Evolutionary conservation across 1,284 basidiomycete genomes (phyloP).

Genomic region (Cutaneotrichosporon dermatis): DNA sequence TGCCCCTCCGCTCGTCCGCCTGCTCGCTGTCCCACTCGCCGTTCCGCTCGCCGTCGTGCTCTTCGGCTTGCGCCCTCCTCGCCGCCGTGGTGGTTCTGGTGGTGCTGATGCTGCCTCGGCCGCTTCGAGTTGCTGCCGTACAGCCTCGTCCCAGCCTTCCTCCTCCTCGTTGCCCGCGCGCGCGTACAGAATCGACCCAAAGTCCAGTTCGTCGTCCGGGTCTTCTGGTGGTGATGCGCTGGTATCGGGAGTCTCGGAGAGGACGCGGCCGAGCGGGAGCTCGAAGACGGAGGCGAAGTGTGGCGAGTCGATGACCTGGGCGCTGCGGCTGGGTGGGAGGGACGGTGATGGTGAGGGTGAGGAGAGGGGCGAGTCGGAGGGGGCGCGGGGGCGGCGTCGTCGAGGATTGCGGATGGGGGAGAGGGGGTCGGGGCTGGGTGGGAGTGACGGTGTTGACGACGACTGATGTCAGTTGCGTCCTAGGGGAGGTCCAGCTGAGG

Average conservation of each 20-base stretch:
- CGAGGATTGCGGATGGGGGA: constrained; percentile 15
- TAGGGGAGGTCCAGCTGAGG: no score
- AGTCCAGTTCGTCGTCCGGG: constrained; percentile 3
- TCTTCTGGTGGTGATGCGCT: background rate
- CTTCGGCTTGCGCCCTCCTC: background rate
- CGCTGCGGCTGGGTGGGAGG: constrained; percentile 7
- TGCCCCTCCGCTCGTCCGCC: background rate
- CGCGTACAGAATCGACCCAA: constrained; percentile 6
- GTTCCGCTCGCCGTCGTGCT: background rate
- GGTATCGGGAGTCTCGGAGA: background rate
- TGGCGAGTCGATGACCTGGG: constrained; percentile 15
- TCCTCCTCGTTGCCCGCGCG: constrained; percentile 9
- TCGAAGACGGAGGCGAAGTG: constrained; percentile 19
- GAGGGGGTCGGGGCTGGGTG: constrained; percentile 14
- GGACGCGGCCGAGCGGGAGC: constrained; percentile 7
- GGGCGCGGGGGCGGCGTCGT: constrained; percentile 15
- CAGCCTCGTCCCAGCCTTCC: constrained; percentile 13
- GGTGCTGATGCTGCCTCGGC: background rate
- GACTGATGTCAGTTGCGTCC: constrained; percentile 8
- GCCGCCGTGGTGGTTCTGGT: background rate
- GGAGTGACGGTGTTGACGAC: constrained; percentile 20
- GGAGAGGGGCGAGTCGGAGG: constrained; percentile 13
- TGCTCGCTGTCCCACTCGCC: background rate
- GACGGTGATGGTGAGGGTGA: constrained; percentile 9
- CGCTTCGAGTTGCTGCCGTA: constrained; percentile 10